Evolutionary conservation across 305 asterid species (phyloP).

Genomic region (Solanum hybrid): DNA sequence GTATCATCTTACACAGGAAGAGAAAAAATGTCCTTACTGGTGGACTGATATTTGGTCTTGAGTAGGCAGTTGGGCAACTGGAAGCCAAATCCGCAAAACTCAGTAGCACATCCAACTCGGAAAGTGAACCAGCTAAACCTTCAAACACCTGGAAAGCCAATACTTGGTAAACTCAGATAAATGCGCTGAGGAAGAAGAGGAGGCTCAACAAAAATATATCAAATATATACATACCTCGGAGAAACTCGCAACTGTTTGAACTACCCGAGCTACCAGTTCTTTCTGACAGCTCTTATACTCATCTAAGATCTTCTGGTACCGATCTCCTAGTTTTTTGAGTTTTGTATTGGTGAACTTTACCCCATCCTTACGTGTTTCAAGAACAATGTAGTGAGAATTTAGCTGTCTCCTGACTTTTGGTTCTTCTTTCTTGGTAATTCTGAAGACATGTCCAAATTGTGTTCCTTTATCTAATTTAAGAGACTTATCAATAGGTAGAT

Average conservation of each 20-base stretch:
- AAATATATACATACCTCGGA: constrained; percentile 56
- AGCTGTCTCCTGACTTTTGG: constrained; percentile 93
- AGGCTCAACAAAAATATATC: constrained; percentile 5
- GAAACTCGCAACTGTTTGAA: constrained; percentile 74
- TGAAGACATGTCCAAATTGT: constrained; percentile 85
- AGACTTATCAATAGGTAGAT: constrained; percentile 69
- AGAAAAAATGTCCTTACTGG: constrained; percentile 37
- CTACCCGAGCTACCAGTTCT: constrained; percentile 84
- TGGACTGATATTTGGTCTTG: constrained; percentile 73
- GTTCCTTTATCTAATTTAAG: constrained; percentile 86
- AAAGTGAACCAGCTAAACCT: constrained; percentile 59
- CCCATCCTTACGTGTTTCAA: constrained; percentile 99
- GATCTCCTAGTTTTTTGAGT: constrained; percentile 78
- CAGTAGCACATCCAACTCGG: constrained; percentile 91
- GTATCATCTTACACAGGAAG: background rate
- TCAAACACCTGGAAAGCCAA: constrained; percentile 61
- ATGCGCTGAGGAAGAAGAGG: background rate
- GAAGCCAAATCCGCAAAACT: constrained; percentile 98
- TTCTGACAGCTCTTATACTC: constrained; percentile 87
- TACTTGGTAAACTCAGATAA: constrained; percentile 7
- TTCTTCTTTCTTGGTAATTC: constrained; percentile 98
- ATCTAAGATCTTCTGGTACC: constrained; percentile 76
- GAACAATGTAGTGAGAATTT: constrained; percentile 76
- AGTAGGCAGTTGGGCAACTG: constrained; percentile 71
- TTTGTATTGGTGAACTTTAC: constrained; percentile 86